Conservation (phyloP, 1,139 yeast genomes). For the Barnettozyma hawaiiensis region DNA sequence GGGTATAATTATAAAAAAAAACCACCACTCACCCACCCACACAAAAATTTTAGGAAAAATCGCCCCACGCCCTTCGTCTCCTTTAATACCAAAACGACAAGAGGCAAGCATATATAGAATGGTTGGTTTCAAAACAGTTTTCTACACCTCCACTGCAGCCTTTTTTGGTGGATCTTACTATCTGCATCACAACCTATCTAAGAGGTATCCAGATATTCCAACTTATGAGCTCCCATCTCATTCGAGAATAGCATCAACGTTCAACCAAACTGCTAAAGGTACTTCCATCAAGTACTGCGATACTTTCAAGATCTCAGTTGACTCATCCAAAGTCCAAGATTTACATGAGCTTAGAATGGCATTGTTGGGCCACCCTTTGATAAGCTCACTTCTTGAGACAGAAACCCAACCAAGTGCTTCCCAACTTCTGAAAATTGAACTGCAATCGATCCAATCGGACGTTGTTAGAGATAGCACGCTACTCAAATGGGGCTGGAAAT, state of each 20-base stretch:
- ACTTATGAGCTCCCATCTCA: slow-evolving; percentile 16
- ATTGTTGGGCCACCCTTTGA: slow-evolving; percentile 2
- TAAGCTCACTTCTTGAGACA: slow-evolving; percentile 3
- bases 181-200: slow-evolving; percentile 14
- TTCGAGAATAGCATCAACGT: slow-evolving; percentile 10
- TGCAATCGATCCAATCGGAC: background rate
- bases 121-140: slow-evolving; percentile 10
- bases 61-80: background rate
- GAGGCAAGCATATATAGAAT: background rate
- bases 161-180: slow-evolving; percentile 17
- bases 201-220: slow-evolving; percentile 17
- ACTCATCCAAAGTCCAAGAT: slow-evolving; percentile 1
- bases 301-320: slow-evolving; percentile 15
- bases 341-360: slow-evolving; percentile 4
- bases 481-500: slow-evolving; percentile 9
- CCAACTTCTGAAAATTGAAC: background rate
- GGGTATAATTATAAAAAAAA: too few relatives aligned
- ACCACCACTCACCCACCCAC: too few relatives aligned
- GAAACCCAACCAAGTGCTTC: slow-evolving; percentile 2
- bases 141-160: slow-evolving; percentile 5
- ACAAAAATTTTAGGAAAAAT: too few relatives aligned
- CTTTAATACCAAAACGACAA: background rate
- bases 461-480: slow-evolving; percentile 9
- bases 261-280: slow-evolving; percentile 8
- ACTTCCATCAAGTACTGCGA: slow-evolving; percentile 19